Base-by-base conservation (phyloP, 2,329 filamentous ascomycete species). In the Alternaria rosae region DNA sequence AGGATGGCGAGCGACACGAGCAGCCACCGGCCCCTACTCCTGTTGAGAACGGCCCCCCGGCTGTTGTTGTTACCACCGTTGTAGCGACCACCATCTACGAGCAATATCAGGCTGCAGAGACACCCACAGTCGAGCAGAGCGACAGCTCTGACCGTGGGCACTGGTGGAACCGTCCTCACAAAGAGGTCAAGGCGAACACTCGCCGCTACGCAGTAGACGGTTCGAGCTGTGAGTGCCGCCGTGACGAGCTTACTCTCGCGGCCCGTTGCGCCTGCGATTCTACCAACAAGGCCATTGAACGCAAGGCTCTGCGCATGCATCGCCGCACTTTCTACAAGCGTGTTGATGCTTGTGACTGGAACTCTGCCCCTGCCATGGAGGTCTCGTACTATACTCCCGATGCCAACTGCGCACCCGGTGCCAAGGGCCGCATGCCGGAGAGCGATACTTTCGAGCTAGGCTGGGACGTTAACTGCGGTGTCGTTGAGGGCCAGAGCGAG, bases 401-500 rank as follows among this genome's bases (percentile, higher is more conserved):
- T 25, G 73, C 74, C 35, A 62, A 66, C 15, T 84, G 82, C 63
- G 61, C 74, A 12, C 74, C 74, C 11, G 78, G 76, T 13, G 70
- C 70, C 6, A 73, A 73, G 62, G 54, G 62, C 20, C 64, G 67
- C 56, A 66, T 64, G 23, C 70, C 70, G 8, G 55, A 66, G 35
- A 72, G 69, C 54, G 70, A 73, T 42, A 56, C 48, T 25, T 73
- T 73, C 35, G 83, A 85, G 69, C 71, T 84, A 12, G 81, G 82
- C 4, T 79, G 80, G 42, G 79, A 82, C 54, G 70, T 72, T 17
- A 59, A 58, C 25, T 73, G 70, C 35, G 70, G 70, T 61, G 78
- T 84, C 15, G 76, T 82, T 4, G 54, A 70, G 17, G 82, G 82
- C 9, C 81, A 83, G 69, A 81, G 80, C 21, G 78, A 75, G 54